Conservation (phyloP, 345 rosid genomes). For the Eucalyptus decipiens region DNA sequence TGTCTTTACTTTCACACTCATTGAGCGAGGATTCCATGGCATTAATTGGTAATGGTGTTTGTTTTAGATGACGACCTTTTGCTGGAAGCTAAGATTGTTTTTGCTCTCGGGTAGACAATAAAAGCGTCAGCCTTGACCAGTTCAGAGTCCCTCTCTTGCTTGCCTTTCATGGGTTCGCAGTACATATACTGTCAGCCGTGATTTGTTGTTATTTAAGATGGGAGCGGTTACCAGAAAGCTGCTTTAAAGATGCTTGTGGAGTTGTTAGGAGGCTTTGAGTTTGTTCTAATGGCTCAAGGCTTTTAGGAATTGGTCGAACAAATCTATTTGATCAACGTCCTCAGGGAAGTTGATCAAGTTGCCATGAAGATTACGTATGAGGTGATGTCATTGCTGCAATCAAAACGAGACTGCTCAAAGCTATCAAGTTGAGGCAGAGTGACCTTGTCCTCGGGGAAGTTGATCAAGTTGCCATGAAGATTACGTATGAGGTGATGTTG, state of each 20-base stretch:
- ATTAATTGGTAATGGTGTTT: neutral
- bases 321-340: conserved; percentile 24
- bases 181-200: neutral
- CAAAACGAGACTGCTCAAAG: conserved; percentile 67
- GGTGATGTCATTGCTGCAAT: conserved; percentile 64
- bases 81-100: neutral
- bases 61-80: neutral
- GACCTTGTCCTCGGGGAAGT: conserved; percentile 59
- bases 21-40: neutral
- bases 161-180: neutral
- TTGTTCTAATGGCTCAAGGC: neutral
- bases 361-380: conserved; percentile 81
- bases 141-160: neutral
- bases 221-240: neutral
- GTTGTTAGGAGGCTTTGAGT: neutral
- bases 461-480: neutral
- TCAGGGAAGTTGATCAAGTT: conserved; percentile 67
- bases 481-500: too few species aligned
- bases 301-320: neutral
- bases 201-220: neutral
- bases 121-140: neutral
- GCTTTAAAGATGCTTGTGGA: neutral
- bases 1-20: neutral
- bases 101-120: neutral
- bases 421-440: conserved; percentile 71